Base-by-base conservation (phyloP, 2,329 filamentous ascomycete species). In the Clarireedia hainanense region DNA sequence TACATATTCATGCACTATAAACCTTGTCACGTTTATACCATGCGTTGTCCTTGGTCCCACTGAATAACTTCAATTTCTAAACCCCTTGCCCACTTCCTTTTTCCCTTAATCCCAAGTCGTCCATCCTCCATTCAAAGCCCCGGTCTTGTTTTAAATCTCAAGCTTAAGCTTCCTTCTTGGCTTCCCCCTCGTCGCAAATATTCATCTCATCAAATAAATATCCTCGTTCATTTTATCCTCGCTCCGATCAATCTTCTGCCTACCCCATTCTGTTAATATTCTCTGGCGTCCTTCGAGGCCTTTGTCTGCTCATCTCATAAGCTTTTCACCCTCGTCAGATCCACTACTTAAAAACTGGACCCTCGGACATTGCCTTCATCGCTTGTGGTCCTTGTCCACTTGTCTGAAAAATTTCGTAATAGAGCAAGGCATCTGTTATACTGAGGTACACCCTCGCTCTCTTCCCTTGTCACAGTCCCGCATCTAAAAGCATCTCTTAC, bases 401-500 rank as follows among this genome's bases (percentile, higher is more conserved):
- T 57, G 54, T 62, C 64, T 61, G 57, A 64, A 63, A 48, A 53
- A 61, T 63, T 64, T 58, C 55, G 60, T 64, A 64, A 65, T 62
- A 62, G 62, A 52, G 61, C 65, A 64, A 67, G 65, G 65, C 62
- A 57, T 62, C 60, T 65, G 60, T 66, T 64, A 64, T 61, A 65
- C 62, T 61, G 65, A 68, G 66, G 63, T 67, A 68, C 55, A 67
- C 64, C 65, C 66, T 65, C 66, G 62, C 58, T 49, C 60, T 62
- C 52, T 64, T 65, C 61, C 62, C 63, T 61, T 63, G 60, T 65
- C 61, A 58, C 56, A 59, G 63, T 60, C 59, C 51, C 45, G 39
- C 52, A 56, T 37, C 37, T 56, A 49, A 55, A 55, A 34, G 30
- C 52, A 50, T 42, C 47, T 45, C 48, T 59, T 49, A 40, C 58